Base-by-base conservation (phyloP, 2,329 filamentous ascomycete species). In the Penicillium sp. region DNA sequence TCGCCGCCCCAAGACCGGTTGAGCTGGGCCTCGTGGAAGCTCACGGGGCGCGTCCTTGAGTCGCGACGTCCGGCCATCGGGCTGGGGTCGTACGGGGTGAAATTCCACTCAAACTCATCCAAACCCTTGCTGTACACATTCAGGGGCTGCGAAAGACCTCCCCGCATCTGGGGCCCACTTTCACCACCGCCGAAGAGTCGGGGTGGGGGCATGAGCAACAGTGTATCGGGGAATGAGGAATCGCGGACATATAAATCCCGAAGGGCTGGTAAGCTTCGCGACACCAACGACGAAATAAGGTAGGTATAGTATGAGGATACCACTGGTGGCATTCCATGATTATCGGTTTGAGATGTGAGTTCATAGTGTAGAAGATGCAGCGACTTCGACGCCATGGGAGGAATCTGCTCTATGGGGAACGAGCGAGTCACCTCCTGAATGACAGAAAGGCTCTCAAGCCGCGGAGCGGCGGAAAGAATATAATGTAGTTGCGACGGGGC, bases 241-340 rank as follows among this genome's bases (percentile, higher is more conserved):
- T 97, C 91, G 48, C 90, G 88, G 18, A 97, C 93, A 69, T 95
- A 97, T 8, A 97, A 82, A 23, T 86, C 83, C 35, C 81, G 81
- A 9, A 97, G 80, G 35, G 82, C 83, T 1, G 91, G 91, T 8
- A 97, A 80, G 8, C 85, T 83, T 58, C 87, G 88, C 16, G 85
- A 82, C 57, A 94, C 84, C 32, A 97, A 83, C 0, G 90, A 96
- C n/a, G 83, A 83, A 27, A 90, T 86, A 21, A 97, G 83, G 72
- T 96, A 96, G 57, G 85, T 83, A 73, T 97, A 96, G 76, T 96
- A 95, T 18, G 80, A 82, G 25, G 77, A 74, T 7, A 79, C 75
- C 1, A 81, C 78, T 0, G 78, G 74, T 47, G 80, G 77, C 48
- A 82, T 70, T 12, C 77, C 73, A 57, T 84, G 88, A 12, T 86